Base-by-base conservation (phyloP, 352 stramenopile species). In the Blastocystis sp. region DNA sequence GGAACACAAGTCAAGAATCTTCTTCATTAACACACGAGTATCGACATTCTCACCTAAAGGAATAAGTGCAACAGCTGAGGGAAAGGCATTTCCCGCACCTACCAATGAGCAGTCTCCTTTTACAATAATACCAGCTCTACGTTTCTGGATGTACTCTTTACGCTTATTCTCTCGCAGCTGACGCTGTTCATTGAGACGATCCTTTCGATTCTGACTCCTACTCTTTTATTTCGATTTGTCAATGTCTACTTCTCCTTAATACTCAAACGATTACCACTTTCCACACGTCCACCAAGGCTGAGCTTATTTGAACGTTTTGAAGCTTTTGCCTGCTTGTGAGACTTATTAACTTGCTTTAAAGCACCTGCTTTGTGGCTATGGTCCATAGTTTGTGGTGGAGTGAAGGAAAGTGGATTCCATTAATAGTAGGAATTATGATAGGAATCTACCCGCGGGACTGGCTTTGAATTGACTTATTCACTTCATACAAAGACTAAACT, bases 281-380 rank as follows among this genome's bases (percentile, higher is more conserved):
- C 80, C 13, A 94, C 90, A 80, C 92, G 92, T 27, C 92, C 92
- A 27, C 92, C 92, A 9, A 90, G 88, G 1, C 62, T 35, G 24
- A 91, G 89, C 30, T 91, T 90, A 13, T 91, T 48, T 80, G 87
- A 91, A 9, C 92, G 92, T 87, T 94, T 94, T 1, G 92, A 93
- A 9, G 92, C 87, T 42, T 90, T 92, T 40, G 62, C 89, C 27
- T 91, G 89, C 84, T 94, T 94, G 87, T 94, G 93, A 37, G 91
- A 91, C 73, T 94, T 94, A 78, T 94, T 94, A 13, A 82, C 90
- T 90, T 94, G 92, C 58, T 92, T 91, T 30, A 94, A 90, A 53
- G 89, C 89, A 17, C 89, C 89, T 35, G 91, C 78, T 66, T 90
- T 64, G 68, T 92, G 91, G 48, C 90, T 91, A 78, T 92, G 91